Conservation (phyloP, 306 rosid genomes). For the Alnus rubra region DNA sequence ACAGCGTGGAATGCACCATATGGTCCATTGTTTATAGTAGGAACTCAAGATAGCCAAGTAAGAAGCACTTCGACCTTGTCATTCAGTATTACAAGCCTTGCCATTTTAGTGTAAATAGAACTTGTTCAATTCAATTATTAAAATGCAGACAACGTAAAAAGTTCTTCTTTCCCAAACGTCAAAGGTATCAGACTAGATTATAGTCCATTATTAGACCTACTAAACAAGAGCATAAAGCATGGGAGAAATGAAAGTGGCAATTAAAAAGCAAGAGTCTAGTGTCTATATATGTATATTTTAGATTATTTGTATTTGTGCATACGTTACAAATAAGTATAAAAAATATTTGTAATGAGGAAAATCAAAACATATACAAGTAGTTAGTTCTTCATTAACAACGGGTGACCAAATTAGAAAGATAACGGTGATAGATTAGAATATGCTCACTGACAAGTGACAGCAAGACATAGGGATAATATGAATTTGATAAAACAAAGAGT, state of each 20-base stretch:
- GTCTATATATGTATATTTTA: neutral
- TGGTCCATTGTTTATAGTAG: neutral
- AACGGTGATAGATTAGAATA: neutral
- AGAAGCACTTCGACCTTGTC: neutral
- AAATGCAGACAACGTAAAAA: neutral
- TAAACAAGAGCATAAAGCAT: neutral
- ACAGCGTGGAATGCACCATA: neutral
- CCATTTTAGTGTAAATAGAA: neutral
- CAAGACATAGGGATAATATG: conserved; percentile 3
- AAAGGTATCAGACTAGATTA: neutral
- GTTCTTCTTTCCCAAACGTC: neutral
- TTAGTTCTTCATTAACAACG: neutral
- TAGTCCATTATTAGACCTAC: neutral
- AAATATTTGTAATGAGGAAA: neutral
- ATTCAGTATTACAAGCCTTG: neutral
- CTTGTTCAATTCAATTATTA: neutral
- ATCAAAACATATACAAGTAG: neutral
- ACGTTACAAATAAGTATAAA: neutral
- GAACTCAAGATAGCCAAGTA: neutral
- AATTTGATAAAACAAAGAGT: neutral
- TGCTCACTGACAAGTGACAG: conserved; percentile 15
- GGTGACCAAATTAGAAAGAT: neutral
- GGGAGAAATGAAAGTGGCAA: neutral
- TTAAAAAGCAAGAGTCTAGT: neutral
- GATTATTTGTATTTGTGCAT: neutral